Evolutionary conservation across 257 asterid species (phyloP), one percentile per base, ranked within the genome.

Genomic region (Solanum chiquidenum): DNA sequence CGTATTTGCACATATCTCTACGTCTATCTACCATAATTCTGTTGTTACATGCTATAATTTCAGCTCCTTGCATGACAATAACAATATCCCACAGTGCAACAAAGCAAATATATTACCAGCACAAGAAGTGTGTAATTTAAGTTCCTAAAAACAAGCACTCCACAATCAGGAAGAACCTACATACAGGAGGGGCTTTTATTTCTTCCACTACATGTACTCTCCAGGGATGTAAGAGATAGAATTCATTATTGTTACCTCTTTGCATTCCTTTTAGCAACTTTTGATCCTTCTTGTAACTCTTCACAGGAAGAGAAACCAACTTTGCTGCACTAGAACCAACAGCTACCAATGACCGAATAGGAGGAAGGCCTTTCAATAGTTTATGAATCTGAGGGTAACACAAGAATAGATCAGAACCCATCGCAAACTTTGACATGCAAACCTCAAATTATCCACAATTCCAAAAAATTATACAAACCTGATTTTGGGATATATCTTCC

Each of bases 311-410:
- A 69, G 98, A 92, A 74, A 95, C 96, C 93, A 97, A 92, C 94
- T 97, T 96, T 86, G 96, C 98, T 91, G 99, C 99, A 90, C 99
- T 97, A 87, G 99, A 95, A 92, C 99, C 95, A 90, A 97, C 99
- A 88, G 99, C 95, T 91, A 97, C 94, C 91, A 97, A 86, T 80
- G 99, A 97, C 88, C 95, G 93, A 86, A 97, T 95, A 69, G 99
- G 99, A 88, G 98, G 96, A 87, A 97, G 99, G 89, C 99, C 99
- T 92, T 94, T 93, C 92, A 97, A 90, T 90, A 97, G 90, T 90
- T 97, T 95, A 91, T 92, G 99, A 85, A 97, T 90, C 99, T 96
- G 87, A 40, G 83, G 55, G 89, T 83, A 27, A 40, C 29, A 89
- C 55, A 74, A 87, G 44, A 49, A 29, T 20, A 49, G 44, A 31